Base-by-base conservation (phyloP, 2,329 filamentous ascomycete species). In the Colletotrichum chrysophilum region DNA sequence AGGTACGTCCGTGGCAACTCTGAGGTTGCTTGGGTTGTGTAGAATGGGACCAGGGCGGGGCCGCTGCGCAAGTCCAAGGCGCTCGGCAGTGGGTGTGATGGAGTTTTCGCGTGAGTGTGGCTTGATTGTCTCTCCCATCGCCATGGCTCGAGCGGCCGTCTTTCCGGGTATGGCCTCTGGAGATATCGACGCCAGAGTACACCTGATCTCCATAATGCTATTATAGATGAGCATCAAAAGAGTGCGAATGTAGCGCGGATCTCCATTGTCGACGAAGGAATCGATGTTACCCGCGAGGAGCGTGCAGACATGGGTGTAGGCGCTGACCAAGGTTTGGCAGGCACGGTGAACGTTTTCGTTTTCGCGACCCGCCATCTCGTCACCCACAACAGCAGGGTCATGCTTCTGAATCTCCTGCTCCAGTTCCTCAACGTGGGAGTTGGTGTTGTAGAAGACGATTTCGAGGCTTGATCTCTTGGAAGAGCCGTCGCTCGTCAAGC, bases 401-500 rank as follows among this genome's bases (percentile, higher is more conserved):
- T 93, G 91, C 76, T 89, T 90, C 80, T 93, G 90, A 24, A 94
- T 91, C 79, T 93, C 91, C 76, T 90, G 89, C 79, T 93, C 92
- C 9, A 93, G 84, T 79, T 93, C 90, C 80, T 93, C 90, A 4
- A 94, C 91, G 76, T 93, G 92, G 2, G 89, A 91, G 75, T 91
- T 92, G 13, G 92, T 93, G 80, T 93, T 93, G 83, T 93, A 93
- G 76, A 93, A 92, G 32, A 93, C 91, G 72, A 92, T 89, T 79
- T 93, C 92, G 13, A 94, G 88, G 77, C 91, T 93, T 5, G 91
- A 93, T 66, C 91, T 86, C 80, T 92, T 92, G 26, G 88, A 85
- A 12, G 90, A 90, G 36, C 89, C 90, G 75, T 93, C 91, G 78
- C 88, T 91, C 64, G 91, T 89, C 65, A 93, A 85, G 58, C 90